phyloP scores from a whole-genome alignment of 306 rosid species.

The Lathyrus tuberosus region DNA sequence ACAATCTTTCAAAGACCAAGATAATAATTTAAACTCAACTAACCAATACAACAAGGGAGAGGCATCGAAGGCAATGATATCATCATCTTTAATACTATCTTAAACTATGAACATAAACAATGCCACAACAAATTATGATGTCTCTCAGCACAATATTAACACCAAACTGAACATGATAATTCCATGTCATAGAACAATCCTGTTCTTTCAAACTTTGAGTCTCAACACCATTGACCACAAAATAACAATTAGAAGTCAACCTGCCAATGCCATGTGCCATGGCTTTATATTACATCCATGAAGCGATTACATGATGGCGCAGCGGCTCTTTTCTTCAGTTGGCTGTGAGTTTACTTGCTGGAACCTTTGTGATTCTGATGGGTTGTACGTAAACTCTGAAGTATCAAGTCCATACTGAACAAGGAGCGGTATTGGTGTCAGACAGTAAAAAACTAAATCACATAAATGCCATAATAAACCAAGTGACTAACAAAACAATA shows the following conservation, averaged over 20 bases:
- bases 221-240: slow-evolving; percentile 31
- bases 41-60: slow-evolving; percentile 12
- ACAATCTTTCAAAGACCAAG: slow-evolving; percentile 8
- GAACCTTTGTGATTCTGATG: slow-evolving; percentile 76
- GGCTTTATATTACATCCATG: slow-evolving; percentile 34
- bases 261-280: slow-evolving; percentile 1
- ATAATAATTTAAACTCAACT: slow-evolving; percentile 2
- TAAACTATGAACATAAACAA: slow-evolving; percentile 35
- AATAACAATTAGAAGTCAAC: slow-evolving; percentile 35
- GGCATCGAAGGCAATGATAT: not conserved
- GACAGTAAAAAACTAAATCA: not conserved
- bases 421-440: slow-evolving; percentile 22
- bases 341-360: slow-evolving; percentile 79
- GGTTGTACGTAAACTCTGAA: slow-evolving; percentile 91
- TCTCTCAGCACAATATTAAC: slow-evolving; percentile 33
- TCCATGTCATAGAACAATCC: slow-evolving; percentile 39
- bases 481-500: slow-evolving; percentile 1
- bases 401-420: slow-evolving; percentile 96
- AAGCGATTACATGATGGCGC: slow-evolving; percentile 75
- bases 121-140: not conserved
- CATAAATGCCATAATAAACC: slow-evolving; percentile 31
- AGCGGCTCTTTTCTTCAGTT: slow-evolving; percentile 85
- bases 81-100: slow-evolving; percentile 16
- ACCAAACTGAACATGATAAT: slow-evolving; percentile 38
- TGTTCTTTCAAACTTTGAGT: slow-evolving; percentile 38